These are phyloP conservation scores for Penicillium canariense DNA, from an alignment of 495 filamentous ascomycete species.

Conservation along the genomic window DNA sequence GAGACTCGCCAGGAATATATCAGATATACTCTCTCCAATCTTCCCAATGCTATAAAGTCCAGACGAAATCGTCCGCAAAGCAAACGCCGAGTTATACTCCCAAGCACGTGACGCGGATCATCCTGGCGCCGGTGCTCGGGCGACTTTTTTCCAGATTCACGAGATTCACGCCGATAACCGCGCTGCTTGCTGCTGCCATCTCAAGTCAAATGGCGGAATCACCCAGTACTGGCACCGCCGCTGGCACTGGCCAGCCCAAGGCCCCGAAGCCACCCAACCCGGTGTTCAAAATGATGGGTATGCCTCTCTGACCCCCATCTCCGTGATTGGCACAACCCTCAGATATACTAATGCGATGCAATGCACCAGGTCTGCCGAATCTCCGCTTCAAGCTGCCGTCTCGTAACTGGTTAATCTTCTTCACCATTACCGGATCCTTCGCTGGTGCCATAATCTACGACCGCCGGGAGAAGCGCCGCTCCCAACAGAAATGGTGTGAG, in stretches of 20 bases:
- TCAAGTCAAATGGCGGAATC: constrained; percentile 35
- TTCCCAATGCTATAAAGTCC: too few species aligned
- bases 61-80: too few species aligned
- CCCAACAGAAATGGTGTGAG: constrained; percentile 81
- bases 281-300: constrained; percentile 72
- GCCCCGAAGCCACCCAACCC: constrained; percentile 59
- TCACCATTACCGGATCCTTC: constrained; percentile 73
- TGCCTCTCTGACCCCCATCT: not conserved
- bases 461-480: constrained; percentile 77
- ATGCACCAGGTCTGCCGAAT: constrained; percentile 62
- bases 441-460: constrained; percentile 82
- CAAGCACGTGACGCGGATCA: constrained; percentile 22
- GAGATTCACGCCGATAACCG: not conserved
- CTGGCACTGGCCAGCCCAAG: constrained; percentile 33
- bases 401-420: constrained; percentile 96
- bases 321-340: not conserved
- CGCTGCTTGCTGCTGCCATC: not conserved
- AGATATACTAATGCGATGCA: constrained; percentile 12
- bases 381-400: constrained; percentile 85
- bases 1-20: not conserved
- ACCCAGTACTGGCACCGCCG: constrained; percentile 31
- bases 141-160: constrained; percentile 22
- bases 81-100: not conserved
- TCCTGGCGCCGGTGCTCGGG: constrained; percentile 12
- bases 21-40: too few species aligned